Base-by-base conservation (phyloP, 2,329 filamentous ascomycete genomes). In the Aaosphaeria pasadenensis region DNA sequence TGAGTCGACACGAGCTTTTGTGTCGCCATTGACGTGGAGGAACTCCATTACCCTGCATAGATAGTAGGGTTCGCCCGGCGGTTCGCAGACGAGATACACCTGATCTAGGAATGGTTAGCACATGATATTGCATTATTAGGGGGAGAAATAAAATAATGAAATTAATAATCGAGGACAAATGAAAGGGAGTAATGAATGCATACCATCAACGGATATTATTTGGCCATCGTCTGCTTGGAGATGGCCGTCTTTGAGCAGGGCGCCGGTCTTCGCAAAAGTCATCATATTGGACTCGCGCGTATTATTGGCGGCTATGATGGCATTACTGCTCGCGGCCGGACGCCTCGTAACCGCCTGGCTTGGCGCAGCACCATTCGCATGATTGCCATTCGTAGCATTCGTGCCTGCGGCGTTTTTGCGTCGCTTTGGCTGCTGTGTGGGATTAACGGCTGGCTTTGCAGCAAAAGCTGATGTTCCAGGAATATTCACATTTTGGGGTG, bases 41-140 rank as follows among this genome's bases (percentile, higher is more conserved):
- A 97, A 97, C 71, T 99, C 92, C 94, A 99, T 99, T 70, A 99
- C 94, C 60, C 94, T 89, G 55, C 89, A 94, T 56, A 99, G 78
- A 71, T 99, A 99, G 75, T 99, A 99, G 47, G 94, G 94, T 74
- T 99, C 94, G 45, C 94, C 94, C 11, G 94, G 94, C 44, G 94
- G 94, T 73, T 99, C 94, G 74, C 91, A 97, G 55, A 99, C 88
- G 54, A 97, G 83, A 77, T 97, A 99, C 58, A 96, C 89, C 76
- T 97, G 84, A 72, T 89, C 86, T 88, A 58, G 55, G 48, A 45
- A 58, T 57, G 58, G 62, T 74, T 64, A 75, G 73, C 61, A 62
- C 58, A 48, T 30, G 30, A 13, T 24, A 24, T 24, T 24, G 17
- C 17, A 17, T 29, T 11, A 38, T 33, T 11, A 60, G 46, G 44